Evolutionary conservation across 306 rosid species (phyloP), one percentile per base, ranked within the genome.

Genomic region (Lotus japonicus): DNA sequence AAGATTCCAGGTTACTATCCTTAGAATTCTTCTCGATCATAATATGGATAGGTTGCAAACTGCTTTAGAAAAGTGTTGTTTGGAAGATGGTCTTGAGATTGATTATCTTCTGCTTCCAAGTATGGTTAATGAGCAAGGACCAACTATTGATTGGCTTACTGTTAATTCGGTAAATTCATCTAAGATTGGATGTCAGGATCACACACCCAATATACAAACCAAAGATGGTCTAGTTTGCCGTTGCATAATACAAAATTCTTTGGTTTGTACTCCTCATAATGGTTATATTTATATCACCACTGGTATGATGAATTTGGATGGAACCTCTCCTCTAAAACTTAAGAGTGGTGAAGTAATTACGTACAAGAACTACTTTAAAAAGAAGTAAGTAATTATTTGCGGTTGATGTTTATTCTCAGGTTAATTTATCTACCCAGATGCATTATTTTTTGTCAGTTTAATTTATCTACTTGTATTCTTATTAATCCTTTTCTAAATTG

Each of bases 41-140:
- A 68, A 79, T 19, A 66, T 43, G 60, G 16, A 60, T 17, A 81
- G 77, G 44, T 41, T 79, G 85, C 61, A 15, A 38, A 58, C 65
- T 19, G 67, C 28, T 61, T 38, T 79, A 6, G 76, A 65, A 17
- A 78, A 71, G 49, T 50, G 19, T 35, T 55, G 6, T 63, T 62
- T 38, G 35, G 72, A 75, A 75, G 94, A 76, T 71, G 73, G 68
- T 77, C 48, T 59, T 41, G 82, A 61, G 79, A 65, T 84, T 38
- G 96, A 92, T 73, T 89, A 80, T 80, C 96, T 90, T 73, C 70
- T 92, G 79, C 90, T 92, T 45, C 98, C 98, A 2, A 75, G 85
- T 62, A 61, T 58, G 21, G 58, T 41, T 5, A 16, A 13, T 14
- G 53, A 64, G 48, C 56, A 36, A 49, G 58, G 53, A 54, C 63